Conservation (phyloP, 179 eudicot genomes). For the Silene noctiflora region DNA sequence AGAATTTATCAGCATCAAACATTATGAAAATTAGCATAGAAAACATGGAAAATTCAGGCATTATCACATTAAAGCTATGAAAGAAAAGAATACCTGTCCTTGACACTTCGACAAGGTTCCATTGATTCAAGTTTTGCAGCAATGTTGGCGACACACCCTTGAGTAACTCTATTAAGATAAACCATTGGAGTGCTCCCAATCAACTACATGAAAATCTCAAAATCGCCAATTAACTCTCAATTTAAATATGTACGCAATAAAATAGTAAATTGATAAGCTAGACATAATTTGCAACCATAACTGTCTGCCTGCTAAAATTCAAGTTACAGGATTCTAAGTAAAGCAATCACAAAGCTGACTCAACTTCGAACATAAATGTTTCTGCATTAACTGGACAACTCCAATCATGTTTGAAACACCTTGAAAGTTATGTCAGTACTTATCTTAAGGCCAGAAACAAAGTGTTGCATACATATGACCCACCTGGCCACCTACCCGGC, state of each 20-base stretch:
- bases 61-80: background rate
- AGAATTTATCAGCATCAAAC: background rate
- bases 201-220: conserved; percentile 39
- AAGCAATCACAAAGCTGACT: too few relatives aligned
- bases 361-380: too few relatives aligned
- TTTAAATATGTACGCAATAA: background rate
- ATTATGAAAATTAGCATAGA: background rate
- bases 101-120: conserved; percentile 75
- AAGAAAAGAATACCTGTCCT: conserved; percentile 49
- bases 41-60: background rate
- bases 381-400: too few relatives aligned
- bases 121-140: conserved; percentile 74
- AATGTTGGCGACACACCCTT: conserved; percentile 62
- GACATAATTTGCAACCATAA: background rate
- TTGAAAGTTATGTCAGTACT: too few relatives aligned
- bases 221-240: background rate
- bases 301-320: background rate
- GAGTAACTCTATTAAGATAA: conserved; percentile 60
- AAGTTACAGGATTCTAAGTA: too few relatives aligned
- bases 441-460: too few relatives aligned
- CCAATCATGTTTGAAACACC: too few relatives aligned
- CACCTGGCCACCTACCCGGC: too few relatives aligned
- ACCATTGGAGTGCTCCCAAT: conserved; percentile 72
- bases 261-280: background rate
- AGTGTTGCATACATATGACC: too few relatives aligned